Base-by-base conservation (phyloP, 2,329 filamentous ascomycete species). In the Huntiella omanensis region DNA sequence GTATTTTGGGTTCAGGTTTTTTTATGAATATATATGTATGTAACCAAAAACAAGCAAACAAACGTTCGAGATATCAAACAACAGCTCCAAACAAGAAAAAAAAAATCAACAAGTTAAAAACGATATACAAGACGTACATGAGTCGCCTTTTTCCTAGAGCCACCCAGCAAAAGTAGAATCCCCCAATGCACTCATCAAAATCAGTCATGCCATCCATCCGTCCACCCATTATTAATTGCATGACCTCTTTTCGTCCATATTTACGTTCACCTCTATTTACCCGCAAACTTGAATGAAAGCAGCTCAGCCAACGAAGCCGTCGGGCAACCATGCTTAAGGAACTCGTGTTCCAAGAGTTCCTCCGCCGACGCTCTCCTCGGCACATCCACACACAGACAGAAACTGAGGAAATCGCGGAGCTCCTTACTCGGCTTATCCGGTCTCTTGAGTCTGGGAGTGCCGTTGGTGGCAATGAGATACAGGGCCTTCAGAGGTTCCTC, bases 341-440 rank as follows among this genome's bases (percentile, higher is more conserved):
- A 98, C 56, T 96, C 91, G 59, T 96, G 87, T 50, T 79, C 75
- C 51, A 96, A 68, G 43, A 98, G 69, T 64, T 98, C 91, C 51
- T 84, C 75, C 0, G 91, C 86, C 19, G 85, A 94, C 10, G 91
- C 91, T 59, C 91, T 77, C 59, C 82, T 88, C 69, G 88, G 87
- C 57, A 98, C 87, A 57, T 96, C 88, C 40, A 98, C 91, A 56
- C 91, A 96, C 40, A 98, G 71, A 63, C 91, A 98, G 52, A 95
- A 87, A 19, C 83, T 91, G 58, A 98, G 64, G 75, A 98, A 98
- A 16, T 84, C 83, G 70, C 96, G 96, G 54, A 98, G 76, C 64
- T 96, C 91, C 69, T 94, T 95, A 66, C 83, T 92, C 50, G 96
- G 74, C 67, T 93, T 94, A 66, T 98, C 88, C 1, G 91, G 88